A percentile compares a stretch with the other conserved stretches of the same genome.
Conservation (phyloP, 2,329 filamentous ascomycete genomes). For the Phaeosphaeriaceae sp. region DNA sequence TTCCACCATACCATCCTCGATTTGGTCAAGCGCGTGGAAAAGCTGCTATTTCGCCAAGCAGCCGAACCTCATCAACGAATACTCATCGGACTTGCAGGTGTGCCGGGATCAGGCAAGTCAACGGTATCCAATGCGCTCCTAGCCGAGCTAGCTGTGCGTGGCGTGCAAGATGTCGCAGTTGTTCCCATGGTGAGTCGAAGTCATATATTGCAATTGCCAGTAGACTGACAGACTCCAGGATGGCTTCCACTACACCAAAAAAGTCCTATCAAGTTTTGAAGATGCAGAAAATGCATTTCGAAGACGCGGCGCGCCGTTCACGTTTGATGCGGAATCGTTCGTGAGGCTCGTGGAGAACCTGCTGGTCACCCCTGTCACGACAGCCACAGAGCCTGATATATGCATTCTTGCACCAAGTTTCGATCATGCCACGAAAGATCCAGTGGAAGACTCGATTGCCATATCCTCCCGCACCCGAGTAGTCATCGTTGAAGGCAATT, state of each 20-base stretch:
- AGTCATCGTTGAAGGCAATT: conserved; percentile 35
- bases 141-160: conserved; percentile 24
- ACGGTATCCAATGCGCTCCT: conserved; percentile 32
- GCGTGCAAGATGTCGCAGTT: conserved; percentile 25
- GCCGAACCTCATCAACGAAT: conserved; percentile 26
- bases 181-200: conserved; percentile 32
- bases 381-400: conserved; percentile 17
- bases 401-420: conserved; percentile 29
- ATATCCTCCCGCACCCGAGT: conserved; percentile 30
- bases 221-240: conserved; percentile 16
- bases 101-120: conserved; percentile 37
- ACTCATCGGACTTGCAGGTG: conserved; percentile 35
- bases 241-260: conserved; percentile 33
- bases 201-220: conserved; percentile 7
- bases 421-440: conserved; percentile 34
- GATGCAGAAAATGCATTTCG: conserved; percentile 27
- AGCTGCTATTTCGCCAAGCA: conserved; percentile 27
- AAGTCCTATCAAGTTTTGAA: conserved; percentile 23
- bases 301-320: conserved; percentile 35
- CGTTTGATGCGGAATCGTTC: conserved; percentile 31
- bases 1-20: conserved; percentile 21
- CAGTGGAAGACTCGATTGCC: conserved; percentile 20
- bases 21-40: conserved; percentile 25
- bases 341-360: conserved; percentile 22
- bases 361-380: conserved; percentile 23